Evolutionary conservation across 1,139 yeast genomes (phyloP).

Genomic region (Geotrichum fermentans): DNA sequence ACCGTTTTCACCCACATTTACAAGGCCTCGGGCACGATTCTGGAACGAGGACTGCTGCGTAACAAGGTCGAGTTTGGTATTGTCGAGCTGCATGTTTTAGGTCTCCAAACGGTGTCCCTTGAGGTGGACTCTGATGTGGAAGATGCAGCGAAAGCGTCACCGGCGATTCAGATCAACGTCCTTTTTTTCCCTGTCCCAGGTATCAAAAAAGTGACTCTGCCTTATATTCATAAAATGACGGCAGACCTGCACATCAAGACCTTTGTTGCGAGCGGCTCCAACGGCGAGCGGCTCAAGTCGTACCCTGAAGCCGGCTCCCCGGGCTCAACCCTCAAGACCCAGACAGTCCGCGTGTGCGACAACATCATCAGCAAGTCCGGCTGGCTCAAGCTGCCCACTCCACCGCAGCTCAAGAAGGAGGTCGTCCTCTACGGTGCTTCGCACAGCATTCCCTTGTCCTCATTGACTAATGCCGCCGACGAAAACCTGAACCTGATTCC

Average conservation of each 20-base stretch:
- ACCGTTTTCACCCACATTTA: conserved; percentile 13
- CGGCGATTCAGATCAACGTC: conserved; percentile 7
- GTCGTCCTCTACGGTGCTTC: conserved; percentile 9
- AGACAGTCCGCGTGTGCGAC: neutral
- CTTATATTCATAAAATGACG: conserved; percentile 8
- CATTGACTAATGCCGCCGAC: neutral
- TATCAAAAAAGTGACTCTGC: conserved; percentile 9
- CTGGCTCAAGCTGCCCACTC: conserved; percentile 11
- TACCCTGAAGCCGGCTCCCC: conserved; percentile 6
- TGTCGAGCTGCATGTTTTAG: conserved; percentile 18
- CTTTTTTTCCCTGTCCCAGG: conserved; percentile 18
- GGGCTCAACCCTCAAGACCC: neutral
- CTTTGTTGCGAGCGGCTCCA: neutral
- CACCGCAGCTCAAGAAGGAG: conserved; percentile 8
- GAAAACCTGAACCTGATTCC: conserved; percentile 7
- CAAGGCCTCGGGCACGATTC: conserved; percentile 6
- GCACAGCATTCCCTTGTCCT: conserved; percentile 6
- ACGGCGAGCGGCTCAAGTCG: neutral
- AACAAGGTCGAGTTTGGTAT: conserved; percentile 11
- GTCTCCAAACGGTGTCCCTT: conserved; percentile 11
- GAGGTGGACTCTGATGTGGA: neutral
- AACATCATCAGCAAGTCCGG: conserved; percentile 6
- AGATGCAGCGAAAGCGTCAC: neutral
- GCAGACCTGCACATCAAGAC: conserved; percentile 8
- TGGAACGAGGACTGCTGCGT: conserved; percentile 10